Evolutionary conservation across 768 basidiomycete species (phyloP).

Genomic region (Mycena metata): DNA sequence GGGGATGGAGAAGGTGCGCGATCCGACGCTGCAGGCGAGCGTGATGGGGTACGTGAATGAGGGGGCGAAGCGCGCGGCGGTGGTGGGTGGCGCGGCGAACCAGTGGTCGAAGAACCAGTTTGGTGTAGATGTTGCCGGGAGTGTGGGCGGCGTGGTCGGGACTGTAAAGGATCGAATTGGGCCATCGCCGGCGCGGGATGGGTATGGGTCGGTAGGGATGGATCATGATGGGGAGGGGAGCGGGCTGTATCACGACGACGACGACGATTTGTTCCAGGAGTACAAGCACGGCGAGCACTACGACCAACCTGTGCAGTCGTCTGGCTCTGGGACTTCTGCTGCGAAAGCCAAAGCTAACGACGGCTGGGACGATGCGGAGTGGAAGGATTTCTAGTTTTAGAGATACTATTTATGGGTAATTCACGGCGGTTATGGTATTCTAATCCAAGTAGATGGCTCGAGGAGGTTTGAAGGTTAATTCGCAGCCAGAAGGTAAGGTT

Average conservation of each 20-base stretch:
- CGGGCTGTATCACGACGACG: constrained; percentile 74
- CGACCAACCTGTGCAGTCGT: constrained; percentile 34
- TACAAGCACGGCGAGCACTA: constrained; percentile 53
- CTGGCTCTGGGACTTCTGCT: constrained; percentile 40
- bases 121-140: constrained; percentile 89
- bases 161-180: constrained; percentile 70
- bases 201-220: constrained; percentile 63
- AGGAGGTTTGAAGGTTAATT: too few relatives aligned
- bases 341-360: constrained; percentile 54
- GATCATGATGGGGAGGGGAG: constrained; percentile 69
- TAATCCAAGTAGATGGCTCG: neutral
- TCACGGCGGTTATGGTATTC: constrained; percentile 12
- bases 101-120: constrained; percentile 82
- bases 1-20: constrained; percentile 82
- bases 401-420: constrained; percentile 27
- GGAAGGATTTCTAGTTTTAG: constrained; percentile 76
- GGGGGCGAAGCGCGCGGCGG: constrained; percentile 73
- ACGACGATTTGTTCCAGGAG: constrained; percentile 75
- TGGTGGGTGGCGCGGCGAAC: constrained; percentile 75
- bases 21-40: constrained; percentile 83
- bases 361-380: constrained; percentile 79
- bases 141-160: constrained; percentile 77
- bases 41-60: constrained; percentile 81
- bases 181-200: constrained; percentile 66
- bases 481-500: too few relatives aligned